Conservation (phyloP, 2,329 filamentous ascomycete genomes). For the Penicillium sp. region DNA sequence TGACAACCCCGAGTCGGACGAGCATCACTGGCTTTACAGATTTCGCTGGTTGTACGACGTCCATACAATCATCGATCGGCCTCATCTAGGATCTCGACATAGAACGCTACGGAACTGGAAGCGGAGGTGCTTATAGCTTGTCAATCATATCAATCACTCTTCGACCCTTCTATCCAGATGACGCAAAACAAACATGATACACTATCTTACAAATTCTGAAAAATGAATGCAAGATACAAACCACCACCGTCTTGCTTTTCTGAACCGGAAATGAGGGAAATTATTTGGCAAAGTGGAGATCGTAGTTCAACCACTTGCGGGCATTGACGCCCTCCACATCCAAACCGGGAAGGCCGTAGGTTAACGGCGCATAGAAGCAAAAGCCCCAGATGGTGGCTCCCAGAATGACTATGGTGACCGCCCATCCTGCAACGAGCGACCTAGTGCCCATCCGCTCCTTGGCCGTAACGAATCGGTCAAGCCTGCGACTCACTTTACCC, state of each 20-base stretch:
- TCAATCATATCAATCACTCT: not conserved
- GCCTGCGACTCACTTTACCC: slow-evolving; percentile 29
- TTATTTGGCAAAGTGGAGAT: slow-evolving; percentile 98
- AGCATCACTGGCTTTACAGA: not conserved
- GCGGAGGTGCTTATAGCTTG: slow-evolving; percentile 1
- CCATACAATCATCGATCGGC: slow-evolving; percentile 6
- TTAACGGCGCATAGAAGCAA: slow-evolving; percentile 90
- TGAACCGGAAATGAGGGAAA: not conserved
- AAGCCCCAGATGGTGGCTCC: slow-evolving; percentile 67
- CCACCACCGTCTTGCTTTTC: not conserved
- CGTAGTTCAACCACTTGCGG: slow-evolving; percentile 94
- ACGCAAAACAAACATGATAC: slow-evolving; percentile 11
- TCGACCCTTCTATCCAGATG: slow-evolving; percentile 7
- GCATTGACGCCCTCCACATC: slow-evolving; percentile 69
- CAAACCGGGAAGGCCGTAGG: slow-evolving; percentile 89
- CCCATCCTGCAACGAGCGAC: slow-evolving; percentile 73
- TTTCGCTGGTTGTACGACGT: not conserved
- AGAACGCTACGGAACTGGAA: not conserved
- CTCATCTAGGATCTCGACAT: not conserved
- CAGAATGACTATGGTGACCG: slow-evolving; percentile 67
- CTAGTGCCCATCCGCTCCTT: slow-evolving; percentile 74
- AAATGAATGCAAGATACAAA: not conserved
- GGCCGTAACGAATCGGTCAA: slow-evolving; percentile 63
- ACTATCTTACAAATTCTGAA: slow-evolving; percentile 12
- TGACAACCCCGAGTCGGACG: not conserved